These are phyloP conservation scores for Penicillium maclennaniae DNA, from an alignment of 495 filamentous ascomycete genomes.

Conservation along the genomic window DNA sequence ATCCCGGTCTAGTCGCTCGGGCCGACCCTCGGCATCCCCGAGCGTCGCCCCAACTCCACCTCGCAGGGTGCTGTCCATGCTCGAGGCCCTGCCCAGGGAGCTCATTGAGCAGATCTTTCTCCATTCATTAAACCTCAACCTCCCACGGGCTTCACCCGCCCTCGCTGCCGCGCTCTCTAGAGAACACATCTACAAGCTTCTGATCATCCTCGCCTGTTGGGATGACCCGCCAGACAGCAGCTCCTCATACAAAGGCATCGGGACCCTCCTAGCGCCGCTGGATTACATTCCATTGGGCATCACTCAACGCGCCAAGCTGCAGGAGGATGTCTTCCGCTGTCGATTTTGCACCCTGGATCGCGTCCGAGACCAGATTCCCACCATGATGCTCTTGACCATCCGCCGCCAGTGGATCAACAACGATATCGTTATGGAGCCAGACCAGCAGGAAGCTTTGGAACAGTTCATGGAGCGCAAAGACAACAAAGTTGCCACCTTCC, in stretches of 20 bases:
- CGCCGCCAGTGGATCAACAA: slow-evolving; percentile 32
- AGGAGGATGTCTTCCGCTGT: slow-evolving; percentile 30
- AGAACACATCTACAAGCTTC: slow-evolving; percentile 37
- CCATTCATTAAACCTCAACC: slow-evolving; percentile 43
- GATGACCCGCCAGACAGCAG: slow-evolving; percentile 16
- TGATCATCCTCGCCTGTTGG: slow-evolving; percentile 43
- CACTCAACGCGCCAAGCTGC: slow-evolving; percentile 26
- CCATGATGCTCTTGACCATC: slow-evolving; percentile 30
- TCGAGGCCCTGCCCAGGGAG: slow-evolving; percentile 52
- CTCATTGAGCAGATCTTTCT: slow-evolving; percentile 53
- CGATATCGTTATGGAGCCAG: slow-evolving; percentile 22
- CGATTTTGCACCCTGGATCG: slow-evolving; percentile 39
- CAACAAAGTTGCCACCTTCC: slow-evolving; percentile 8
- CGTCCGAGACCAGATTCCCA: slow-evolving; percentile 29
- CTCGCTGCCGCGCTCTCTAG: slow-evolving; percentile 38
- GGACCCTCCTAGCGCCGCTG: slow-evolving; percentile 29
- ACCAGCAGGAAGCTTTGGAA: slow-evolving; percentile 17
- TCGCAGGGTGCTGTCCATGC: slow-evolving; percentile 28
- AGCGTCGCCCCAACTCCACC: slow-evolving; percentile 1
- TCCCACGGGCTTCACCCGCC: slow-evolving; percentile 41
- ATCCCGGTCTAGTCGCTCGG: neutral
- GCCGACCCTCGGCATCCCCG: neutral
- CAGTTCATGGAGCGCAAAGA: slow-evolving; percentile 23
- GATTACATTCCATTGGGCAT: slow-evolving; percentile 25
- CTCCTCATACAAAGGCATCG: slow-evolving; percentile 15